Evolutionary conservation across 1,284 basidiomycete species (phyloP).

Genomic region (Ganoderma sinense): DNA sequence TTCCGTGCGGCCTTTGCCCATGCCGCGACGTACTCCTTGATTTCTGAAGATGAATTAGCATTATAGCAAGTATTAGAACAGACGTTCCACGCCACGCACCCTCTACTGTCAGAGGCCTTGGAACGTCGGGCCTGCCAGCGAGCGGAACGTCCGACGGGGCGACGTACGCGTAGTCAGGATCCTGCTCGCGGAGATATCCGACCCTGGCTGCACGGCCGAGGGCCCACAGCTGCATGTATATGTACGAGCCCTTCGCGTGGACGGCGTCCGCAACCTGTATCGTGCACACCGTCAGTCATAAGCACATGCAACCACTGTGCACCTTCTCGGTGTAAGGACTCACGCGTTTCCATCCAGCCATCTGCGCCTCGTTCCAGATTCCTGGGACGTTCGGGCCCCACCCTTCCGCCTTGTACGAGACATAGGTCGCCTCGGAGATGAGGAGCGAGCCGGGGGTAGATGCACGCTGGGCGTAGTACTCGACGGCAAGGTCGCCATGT

Average conservation of each 20-base stretch:
- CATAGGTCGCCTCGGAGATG: constrained; percentile 55
- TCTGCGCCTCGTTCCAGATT: constrained; percentile 52
- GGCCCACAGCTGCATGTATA: constrained; percentile 58
- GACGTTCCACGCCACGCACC: no score
- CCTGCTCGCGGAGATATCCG: constrained; percentile 29
- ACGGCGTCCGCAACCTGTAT: constrained; percentile 39
- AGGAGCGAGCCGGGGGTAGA: constrained; percentile 52
- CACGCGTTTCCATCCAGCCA: constrained; percentile 55
- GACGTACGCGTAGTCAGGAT: constrained; percentile 45
- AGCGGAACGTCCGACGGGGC: constrained; percentile 46
- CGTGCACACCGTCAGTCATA: neutral
- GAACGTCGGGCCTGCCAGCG: neutral
- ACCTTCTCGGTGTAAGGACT: constrained; percentile 2
- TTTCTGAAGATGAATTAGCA: constrained; percentile 36
- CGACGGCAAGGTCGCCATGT: constrained; percentile 40
- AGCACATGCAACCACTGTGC: neutral
- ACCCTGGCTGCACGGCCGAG: constrained; percentile 48
- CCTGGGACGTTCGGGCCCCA: constrained; percentile 44
- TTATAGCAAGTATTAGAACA: no score
- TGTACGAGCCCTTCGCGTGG: constrained; percentile 45
- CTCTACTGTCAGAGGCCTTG: neutral
- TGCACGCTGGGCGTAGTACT: constrained; percentile 58
- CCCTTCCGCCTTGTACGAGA: constrained; percentile 48
- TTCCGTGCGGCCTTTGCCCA: constrained; percentile 51
- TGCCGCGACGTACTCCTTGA: constrained; percentile 48